A percentile compares a stretch with the other conserved stretches of the same genome.
Conservation (phyloP, 2,329 filamentous ascomycete genomes). For the Pseudomassariella vexata region DNA sequence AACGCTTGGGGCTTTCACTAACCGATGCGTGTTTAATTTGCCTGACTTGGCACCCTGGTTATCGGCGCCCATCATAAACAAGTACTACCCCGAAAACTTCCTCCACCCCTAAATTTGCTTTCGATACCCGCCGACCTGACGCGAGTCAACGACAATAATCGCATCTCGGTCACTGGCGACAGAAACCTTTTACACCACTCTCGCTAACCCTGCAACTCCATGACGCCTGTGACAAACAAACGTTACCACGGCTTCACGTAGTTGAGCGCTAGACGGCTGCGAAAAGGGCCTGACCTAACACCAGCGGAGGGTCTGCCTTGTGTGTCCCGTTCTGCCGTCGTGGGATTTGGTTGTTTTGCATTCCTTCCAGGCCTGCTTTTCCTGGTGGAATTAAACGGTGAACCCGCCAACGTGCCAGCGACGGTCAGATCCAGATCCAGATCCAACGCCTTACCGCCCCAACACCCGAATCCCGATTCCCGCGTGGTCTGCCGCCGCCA, state of each 20-base stretch:
- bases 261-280: no score
- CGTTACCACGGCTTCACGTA: no score
- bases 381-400: slow-evolving; percentile 1
- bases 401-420: slow-evolving; percentile 3
- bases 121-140: no score
- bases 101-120: slow-evolving; percentile 7
- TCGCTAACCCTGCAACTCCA: no score
- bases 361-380: slow-evolving; percentile 5
- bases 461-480: slow-evolving; percentile 3
- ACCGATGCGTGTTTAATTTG: slow-evolving; percentile 33
- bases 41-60: slow-evolving; percentile 16
- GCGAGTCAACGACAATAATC: no score
- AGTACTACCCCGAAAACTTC: slow-evolving; percentile 12
- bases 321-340: not conserved
- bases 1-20: slow-evolving; percentile 11
- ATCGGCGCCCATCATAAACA: slow-evolving; percentile 28
- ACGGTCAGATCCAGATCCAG: not conserved
- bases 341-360: slow-evolving; percentile 5
- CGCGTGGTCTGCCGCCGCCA: not conserved
- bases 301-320: no score
- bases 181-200: no score
- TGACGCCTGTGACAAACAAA: no score
- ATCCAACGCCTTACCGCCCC: not conserved
- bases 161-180: no score
- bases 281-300: no score